Evolutionary conservation across 164 flowering plant genomes (phyloP).

Genomic region (Vitis riparia): DNA sequence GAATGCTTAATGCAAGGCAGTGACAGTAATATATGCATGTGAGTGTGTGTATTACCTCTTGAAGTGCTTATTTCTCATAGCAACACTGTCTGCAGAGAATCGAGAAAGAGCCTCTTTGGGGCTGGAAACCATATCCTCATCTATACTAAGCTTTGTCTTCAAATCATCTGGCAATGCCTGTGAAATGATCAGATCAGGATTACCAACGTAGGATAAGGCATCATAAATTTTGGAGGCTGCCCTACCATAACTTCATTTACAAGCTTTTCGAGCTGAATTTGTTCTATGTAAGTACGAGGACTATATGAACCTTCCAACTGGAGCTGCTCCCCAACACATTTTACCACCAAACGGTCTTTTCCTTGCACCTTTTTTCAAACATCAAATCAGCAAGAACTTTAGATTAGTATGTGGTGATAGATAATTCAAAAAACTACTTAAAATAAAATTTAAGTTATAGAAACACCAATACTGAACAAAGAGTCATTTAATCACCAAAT

Average conservation of each 20-base stretch:
- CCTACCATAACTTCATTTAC: slow-evolving; percentile 94
- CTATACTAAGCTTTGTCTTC: slow-evolving; percentile 89
- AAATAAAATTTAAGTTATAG: too few species aligned
- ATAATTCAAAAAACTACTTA: too few species aligned
- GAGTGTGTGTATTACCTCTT: slow-evolving; percentile 43
- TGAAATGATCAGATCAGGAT: slow-evolving; percentile 23
- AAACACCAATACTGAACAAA: too few species aligned
- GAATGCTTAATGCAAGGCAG: too few species aligned
- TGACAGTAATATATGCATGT: too few species aligned
- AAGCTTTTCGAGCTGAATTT: slow-evolving; percentile 94
- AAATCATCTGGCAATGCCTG: slow-evolving; percentile 95
- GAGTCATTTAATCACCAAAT: too few species aligned
- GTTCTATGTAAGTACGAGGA: slow-evolving; percentile 96
- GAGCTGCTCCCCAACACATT: slow-evolving; percentile 66
- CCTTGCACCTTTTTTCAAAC: slow-evolving; percentile 82
- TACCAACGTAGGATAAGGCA: slow-evolving; percentile 10
- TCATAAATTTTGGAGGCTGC: slow-evolving; percentile 11
- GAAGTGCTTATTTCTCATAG: slow-evolving; percentile 53
- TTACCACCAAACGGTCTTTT: slow-evolving; percentile 68
- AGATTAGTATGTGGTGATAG: too few species aligned
- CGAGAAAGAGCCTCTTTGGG: slow-evolving; percentile 80
- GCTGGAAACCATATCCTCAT: slow-evolving; percentile 79
- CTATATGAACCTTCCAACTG: slow-evolving; percentile 87
- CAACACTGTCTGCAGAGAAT: slow-evolving; percentile 65
- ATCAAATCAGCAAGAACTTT: slow-evolving; percentile 7